Evolutionary conservation across 345 rosid genomes (phyloP).

Genomic region (Murraya koenigii): DNA sequence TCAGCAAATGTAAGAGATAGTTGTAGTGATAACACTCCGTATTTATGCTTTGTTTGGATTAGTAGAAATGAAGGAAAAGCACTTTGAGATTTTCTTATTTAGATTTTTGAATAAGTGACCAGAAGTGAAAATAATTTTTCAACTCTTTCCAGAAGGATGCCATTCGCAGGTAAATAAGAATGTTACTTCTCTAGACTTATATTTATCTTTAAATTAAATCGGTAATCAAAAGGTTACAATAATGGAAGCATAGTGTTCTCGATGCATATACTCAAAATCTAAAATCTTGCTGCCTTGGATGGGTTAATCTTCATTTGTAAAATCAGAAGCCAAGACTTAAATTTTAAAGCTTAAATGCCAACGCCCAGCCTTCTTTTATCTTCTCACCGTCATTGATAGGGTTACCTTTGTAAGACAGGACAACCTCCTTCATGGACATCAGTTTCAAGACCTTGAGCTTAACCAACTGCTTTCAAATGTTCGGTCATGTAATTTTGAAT

Average conservation of each 20-base stretch:
- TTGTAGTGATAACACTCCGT: background rate
- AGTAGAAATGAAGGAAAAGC: background rate
- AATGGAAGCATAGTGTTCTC: background rate
- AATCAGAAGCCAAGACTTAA: background rate
- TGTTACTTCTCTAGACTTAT: background rate
- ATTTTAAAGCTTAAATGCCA: background rate
- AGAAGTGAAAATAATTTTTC: background rate
- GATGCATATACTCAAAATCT: background rate
- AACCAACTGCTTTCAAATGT: background rate
- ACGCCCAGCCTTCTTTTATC: background rate
- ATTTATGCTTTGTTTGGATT: background rate
- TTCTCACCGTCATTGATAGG: background rate
- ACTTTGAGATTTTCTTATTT: background rate
- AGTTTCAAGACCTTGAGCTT: background rate
- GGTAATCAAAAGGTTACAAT: background rate
- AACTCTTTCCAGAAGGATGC: background rate
- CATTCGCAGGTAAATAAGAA: background rate
- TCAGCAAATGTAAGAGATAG: background rate
- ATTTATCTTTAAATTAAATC: background rate
- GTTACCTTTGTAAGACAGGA: background rate
- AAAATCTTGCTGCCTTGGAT: background rate
- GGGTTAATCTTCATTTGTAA: background rate
- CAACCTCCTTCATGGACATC: background rate
- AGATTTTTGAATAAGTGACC: background rate
- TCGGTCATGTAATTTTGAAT: background rate